phyloP scores from a whole-genome alignment of 2,329 filamentous ascomycete genomes.

The Lecanicillium sp. region DNA sequence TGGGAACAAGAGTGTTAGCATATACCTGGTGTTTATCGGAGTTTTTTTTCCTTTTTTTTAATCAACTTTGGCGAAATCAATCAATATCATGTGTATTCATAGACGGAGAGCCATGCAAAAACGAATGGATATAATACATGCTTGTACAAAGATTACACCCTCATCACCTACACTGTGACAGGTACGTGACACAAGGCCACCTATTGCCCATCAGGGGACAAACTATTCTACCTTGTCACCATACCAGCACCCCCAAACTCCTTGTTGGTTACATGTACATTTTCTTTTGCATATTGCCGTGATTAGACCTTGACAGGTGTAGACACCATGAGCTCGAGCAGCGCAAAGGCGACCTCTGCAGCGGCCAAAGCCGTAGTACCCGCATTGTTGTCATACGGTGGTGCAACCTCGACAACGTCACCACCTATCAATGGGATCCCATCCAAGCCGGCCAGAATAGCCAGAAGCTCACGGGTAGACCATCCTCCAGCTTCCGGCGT shows the following conservation, averaged over 20 bases:
- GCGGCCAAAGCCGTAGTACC: slow-evolving; percentile 75
- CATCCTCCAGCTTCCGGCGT: slow-evolving; percentile 82
- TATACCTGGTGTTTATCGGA: slow-evolving; percentile 11
- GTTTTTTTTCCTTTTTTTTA: slow-evolving; percentile 1
- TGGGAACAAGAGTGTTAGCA: background rate
- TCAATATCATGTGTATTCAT: too few species aligned
- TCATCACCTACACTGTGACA: too few species aligned
- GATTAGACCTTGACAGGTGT: slow-evolving; percentile 15
- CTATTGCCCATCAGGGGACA: too few species aligned
- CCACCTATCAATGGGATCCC: slow-evolving; percentile 74
- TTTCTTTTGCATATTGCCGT: too few species aligned
- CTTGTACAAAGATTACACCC: too few species aligned
- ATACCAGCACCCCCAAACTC: too few species aligned
- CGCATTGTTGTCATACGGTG: slow-evolving; percentile 70
- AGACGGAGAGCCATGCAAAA: too few species aligned
- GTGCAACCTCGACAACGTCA: slow-evolving; percentile 79
- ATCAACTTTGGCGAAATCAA: background rate
- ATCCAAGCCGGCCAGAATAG: slow-evolving; percentile 71
- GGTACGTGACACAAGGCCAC: too few species aligned
- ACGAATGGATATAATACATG: too few species aligned
- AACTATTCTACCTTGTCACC: too few species aligned
- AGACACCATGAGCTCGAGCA: slow-evolving; percentile 41
- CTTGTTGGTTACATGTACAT: too few species aligned
- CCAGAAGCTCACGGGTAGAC: slow-evolving; percentile 76
- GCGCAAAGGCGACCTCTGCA: slow-evolving; percentile 74